Base-by-base conservation (phyloP, 1,139 yeast species). In the Blastobotrys illinoisensis region DNA sequence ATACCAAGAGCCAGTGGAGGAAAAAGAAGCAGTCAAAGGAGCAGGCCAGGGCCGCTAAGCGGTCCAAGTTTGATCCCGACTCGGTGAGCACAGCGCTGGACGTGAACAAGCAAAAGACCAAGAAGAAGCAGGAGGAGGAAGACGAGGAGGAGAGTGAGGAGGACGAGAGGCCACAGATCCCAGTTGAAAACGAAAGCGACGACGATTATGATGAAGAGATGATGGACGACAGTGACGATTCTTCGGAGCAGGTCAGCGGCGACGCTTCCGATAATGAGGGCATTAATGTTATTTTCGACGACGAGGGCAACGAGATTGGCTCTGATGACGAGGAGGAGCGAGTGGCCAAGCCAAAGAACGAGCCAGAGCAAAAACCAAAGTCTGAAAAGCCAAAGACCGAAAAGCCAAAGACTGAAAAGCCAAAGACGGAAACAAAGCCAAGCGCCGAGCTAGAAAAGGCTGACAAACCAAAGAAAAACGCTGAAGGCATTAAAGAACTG, bases 1-100 rank as follows among this genome's bases (percentile, higher is more conserved):
- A 82, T 61, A 78, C 85, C 2, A 84, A 86, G 65, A 86, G 86
- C 55, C 98, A 91, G 71, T 91, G 98, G 97, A 85, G 84, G 63
- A 86, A 85, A 63, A 87, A 85, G 74, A 87, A 88, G 75, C 62
- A 61, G 55, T 71, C 82, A 45, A 88, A 86, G 66, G 81, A 78
- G 51, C 93, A 88, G 66, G 71, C 78, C 20, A 80, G 77, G 61
- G 78, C 76, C 54, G 82, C 80, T 58, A 86, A 86, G 68, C 74
- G 82, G 61, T 81, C 83, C 53, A 90, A 89, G 69, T 77, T 90
- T 57, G 90, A 90, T 67, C 96, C 97, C 0, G 81, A 79, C 23
- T 70, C 74, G 18, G 77, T 77, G 49, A 77, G 81, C 13, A 79
- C 82, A 61, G 97, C 96, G 11, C 78, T 83, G 57, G 91, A 70